These are phyloP conservation scores for Protea cynaroides DNA, from an alignment of 164 flowering plant species.

Conservation along the genomic window DNA sequence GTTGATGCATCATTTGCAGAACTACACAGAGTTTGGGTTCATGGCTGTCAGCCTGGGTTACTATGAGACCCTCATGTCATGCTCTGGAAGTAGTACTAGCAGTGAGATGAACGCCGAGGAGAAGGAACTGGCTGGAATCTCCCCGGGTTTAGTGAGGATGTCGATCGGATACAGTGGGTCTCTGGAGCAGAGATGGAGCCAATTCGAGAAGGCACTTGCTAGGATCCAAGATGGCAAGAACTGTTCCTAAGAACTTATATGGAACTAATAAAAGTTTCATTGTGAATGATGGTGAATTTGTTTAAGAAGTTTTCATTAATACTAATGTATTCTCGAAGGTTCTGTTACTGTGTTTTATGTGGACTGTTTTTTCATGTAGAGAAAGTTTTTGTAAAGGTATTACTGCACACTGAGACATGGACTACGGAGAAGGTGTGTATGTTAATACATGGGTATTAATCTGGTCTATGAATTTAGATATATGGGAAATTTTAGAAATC, in stretches of 20 bases:
- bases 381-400: no score
- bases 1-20: slow-evolving; percentile 68
- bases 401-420: no score
- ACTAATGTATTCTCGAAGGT: no score
- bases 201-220: slow-evolving; percentile 64
- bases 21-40: slow-evolving; percentile 72
- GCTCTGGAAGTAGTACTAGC: slow-evolving; percentile 92
- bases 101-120: slow-evolving; percentile 73
- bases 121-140: slow-evolving; percentile 67
- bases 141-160: slow-evolving; percentile 89
- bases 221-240: slow-evolving; percentile 30
- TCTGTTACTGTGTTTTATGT: no score
- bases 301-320: no score
- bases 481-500: no score
- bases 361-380: no score
- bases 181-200: slow-evolving; percentile 81
- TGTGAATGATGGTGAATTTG: neutral
- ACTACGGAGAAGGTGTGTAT: no score
- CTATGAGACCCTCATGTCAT: slow-evolving; percentile 94
- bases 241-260: no score
- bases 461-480: no score
- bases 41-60: slow-evolving; percentile 96
- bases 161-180: slow-evolving; percentile 84
- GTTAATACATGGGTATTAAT: no score
- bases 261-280: neutral